Conservation (phyloP, 1,284 basidiomycete species). For the Trichosporon ovoides region DNA sequence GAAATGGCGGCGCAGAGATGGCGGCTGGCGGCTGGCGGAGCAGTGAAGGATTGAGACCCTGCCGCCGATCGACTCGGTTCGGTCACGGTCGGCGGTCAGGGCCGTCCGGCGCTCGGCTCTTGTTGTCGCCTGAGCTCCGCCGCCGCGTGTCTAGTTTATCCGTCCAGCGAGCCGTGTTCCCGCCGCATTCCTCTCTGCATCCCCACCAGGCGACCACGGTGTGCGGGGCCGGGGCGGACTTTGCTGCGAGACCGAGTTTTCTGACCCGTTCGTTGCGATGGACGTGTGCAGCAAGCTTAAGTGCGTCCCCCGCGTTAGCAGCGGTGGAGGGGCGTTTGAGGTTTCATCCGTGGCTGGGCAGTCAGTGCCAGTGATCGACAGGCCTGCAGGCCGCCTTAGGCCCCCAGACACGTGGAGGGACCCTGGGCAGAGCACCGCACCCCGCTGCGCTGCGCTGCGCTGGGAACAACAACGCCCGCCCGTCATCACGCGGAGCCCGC, state of each 20-base stretch:
- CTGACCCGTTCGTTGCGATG: too few species aligned
- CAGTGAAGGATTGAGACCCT: conserved; percentile 1
- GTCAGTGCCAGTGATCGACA: neutral
- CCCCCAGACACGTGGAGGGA: neutral
- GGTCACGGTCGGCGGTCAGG: neutral
- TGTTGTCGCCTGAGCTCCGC: neutral
- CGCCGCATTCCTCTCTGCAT: neutral
- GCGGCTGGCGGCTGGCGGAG: neutral
- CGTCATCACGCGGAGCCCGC: neutral
- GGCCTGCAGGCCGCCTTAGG: neutral
- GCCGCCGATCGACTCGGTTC: neutral
- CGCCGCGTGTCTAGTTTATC: neutral
- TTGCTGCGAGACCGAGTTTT: too few species aligned
- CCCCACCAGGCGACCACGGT: too few species aligned
- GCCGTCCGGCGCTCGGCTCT: neutral
- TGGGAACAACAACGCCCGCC: conserved; percentile 3
- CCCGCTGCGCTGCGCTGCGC: neutral
- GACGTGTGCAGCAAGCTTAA: neutral
- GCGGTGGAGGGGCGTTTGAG: neutral
- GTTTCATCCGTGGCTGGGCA: neutral
- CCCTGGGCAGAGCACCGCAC: neutral
- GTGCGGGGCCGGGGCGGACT: neutral
- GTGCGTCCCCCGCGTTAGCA: neutral
- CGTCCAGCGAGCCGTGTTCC: neutral
- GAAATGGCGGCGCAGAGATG: neutral